Evolutionary conservation across 2,329 filamentous ascomycete genomes (phyloP).

Genomic region (Mycogone perniciosa): DNA sequence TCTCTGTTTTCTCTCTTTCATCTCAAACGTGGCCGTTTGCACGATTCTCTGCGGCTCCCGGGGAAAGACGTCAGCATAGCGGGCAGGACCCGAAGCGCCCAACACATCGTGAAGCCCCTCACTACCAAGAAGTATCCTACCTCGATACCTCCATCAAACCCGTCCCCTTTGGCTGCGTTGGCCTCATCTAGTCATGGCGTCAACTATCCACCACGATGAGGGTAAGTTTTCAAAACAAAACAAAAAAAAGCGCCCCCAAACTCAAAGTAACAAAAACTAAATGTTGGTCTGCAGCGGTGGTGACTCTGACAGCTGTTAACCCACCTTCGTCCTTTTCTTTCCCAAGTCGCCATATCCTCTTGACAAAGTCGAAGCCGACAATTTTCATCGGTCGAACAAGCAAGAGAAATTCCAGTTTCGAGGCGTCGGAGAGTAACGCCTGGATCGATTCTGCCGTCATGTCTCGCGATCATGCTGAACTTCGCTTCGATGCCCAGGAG

Average conservation of each 20-base stretch:
- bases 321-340: slow-evolving; percentile 17
- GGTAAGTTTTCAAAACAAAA: slow-evolving; percentile 9
- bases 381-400: slow-evolving; percentile 40
- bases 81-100: not conserved
- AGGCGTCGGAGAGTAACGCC: slow-evolving; percentile 45
- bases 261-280: not conserved
- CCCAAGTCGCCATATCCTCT: slow-evolving; percentile 23
- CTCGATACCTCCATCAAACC: not conserved
- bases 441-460: slow-evolving; percentile 68
- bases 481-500: slow-evolving; percentile 37
- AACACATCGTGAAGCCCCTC: not conserved
- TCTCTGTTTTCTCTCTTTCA: slow-evolving; percentile 5
- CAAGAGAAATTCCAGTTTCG: slow-evolving; percentile 29
- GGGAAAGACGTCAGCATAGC: not conserved
- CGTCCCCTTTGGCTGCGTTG: no score
- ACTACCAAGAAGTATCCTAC: no score
- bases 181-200: not conserved
- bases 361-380: slow-evolving; percentile 25
- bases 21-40: not conserved
- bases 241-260: not conserved
- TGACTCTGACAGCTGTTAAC: slow-evolving; percentile 23
- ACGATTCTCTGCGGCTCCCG: not conserved
- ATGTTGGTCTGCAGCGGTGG: slow-evolving; percentile 21
- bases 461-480: slow-evolving; percentile 59
- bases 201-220: not conserved